Evolutionary conservation across 2,329 filamentous ascomycete genomes (phyloP).

Genomic region (Berkeleyomyces rouxiae): DNA sequence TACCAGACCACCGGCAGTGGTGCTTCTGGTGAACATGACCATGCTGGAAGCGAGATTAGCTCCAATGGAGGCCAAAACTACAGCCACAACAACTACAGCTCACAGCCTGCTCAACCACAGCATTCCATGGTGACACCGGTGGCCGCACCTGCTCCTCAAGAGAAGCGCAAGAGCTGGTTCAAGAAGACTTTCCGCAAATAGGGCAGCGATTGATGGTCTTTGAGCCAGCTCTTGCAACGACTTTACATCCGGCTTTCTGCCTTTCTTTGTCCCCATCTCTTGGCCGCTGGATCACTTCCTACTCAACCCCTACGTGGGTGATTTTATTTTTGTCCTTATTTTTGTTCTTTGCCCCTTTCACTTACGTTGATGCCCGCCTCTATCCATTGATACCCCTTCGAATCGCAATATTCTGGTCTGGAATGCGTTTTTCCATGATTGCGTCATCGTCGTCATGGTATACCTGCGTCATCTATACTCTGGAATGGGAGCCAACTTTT

Average conservation of each 20-base stretch:
- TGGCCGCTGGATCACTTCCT: background rate
- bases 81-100: conserved; percentile 19
- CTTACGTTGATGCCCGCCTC: background rate
- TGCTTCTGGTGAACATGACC: conserved; percentile 8
- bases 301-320: background rate
- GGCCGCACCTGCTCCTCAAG: conserved; percentile 20
- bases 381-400: background rate
- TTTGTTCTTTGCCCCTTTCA: conserved; percentile 1
- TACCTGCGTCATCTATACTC: background rate
- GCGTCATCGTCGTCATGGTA: background rate
- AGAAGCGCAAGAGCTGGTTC: conserved; percentile 87
- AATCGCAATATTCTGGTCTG: conserved; percentile 1
- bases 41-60: conserved; percentile 14
- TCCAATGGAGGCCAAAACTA: conserved; percentile 20
- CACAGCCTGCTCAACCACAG: conserved; percentile 15
- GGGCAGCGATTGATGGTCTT: conserved; percentile 7
- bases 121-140: conserved; percentile 7
- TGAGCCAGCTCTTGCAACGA: background rate
- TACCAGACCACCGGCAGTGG: conserved; percentile 7
- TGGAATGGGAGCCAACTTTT: background rate
- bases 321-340: background rate
- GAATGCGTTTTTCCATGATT: background rate
- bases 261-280: background rate
- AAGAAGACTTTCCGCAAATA: conserved; percentile 34
- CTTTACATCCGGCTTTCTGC: background rate